Evolutionary conservation across 306 rosid genomes (phyloP).

Genomic region (Quercus glauca): DNA sequence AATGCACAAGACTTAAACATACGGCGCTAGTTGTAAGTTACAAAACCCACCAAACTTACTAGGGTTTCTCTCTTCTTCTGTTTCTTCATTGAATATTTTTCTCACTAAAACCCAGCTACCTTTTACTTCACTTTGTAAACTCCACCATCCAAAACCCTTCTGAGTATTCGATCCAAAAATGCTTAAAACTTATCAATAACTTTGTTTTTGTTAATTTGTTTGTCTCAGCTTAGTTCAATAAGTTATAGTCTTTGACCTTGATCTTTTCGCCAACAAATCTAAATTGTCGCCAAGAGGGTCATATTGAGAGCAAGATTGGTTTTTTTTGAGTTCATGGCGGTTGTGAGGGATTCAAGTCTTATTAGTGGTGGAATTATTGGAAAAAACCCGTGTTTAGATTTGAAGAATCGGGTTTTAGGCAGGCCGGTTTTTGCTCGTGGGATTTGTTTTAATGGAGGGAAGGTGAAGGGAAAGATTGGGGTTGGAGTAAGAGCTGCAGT

Average conservation of each 20-base stretch:
- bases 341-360: conserved; percentile 32
- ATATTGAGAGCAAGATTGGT: not conserved
- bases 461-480: conserved; percentile 35
- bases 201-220: not conserved
- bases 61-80: not conserved
- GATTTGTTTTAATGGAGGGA: conserved; percentile 24
- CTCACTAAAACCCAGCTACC: not conserved
- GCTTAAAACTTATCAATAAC: conserved; percentile 7
- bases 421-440: conserved; percentile 13
- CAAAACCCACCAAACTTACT: not conserved
- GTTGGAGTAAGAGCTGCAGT: conserved; percentile 41
- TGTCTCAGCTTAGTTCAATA: not conserved
- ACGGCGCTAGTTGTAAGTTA: not conserved
- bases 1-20: not conserved
- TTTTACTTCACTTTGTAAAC: conserved; percentile 14
- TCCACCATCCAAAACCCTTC: conserved; percentile 32
- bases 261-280: not conserved
- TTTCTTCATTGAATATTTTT: not conserved
- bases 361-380: conserved; percentile 8
- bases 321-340: conserved; percentile 45
- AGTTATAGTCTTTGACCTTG: conserved; percentile 2
- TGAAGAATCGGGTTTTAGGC: conserved; percentile 26
- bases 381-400: conserved; percentile 19
- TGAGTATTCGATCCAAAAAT: conserved; percentile 37
- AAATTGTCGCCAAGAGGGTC: not conserved